Base-by-base conservation (phyloP, 371 early-diverging fungal genomes). In the Mortierella sp. region DNA sequence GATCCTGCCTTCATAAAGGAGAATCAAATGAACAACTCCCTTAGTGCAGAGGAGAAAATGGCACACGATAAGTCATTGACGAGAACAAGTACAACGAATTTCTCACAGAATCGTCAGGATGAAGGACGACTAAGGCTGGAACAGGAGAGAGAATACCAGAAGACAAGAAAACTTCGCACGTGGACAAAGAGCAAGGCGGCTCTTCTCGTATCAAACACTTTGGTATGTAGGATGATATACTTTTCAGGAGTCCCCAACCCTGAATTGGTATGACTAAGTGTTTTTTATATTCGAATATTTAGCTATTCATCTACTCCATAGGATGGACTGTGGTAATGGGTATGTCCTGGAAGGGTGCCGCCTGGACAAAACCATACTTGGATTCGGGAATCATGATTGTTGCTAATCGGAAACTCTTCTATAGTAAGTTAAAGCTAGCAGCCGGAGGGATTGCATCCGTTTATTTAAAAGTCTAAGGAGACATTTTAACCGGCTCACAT, bases 101-200 rank as follows among this genome's bases (percentile, higher is more conserved):
- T 24, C 22, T 28, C 57, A 32, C 40, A 19, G 43, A 74, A 50
- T 28, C 63, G 80, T 24, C 80, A 79, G 57, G 74, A 79, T 7
- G 80, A 79, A 16, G 80, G 65, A 32, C 48, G 80, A 13, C 13
- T 74, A 57, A 64, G 60, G n/a, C 41, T 79, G 33, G 80, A 74
- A 22, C 70, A 74, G 15, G 72, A 74, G 11, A 55, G 74, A 32
- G 71, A 19, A 41, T 70, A 61, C 13, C 60, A 58, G 16, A 67
- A 36, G 15, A 36, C 47, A 10, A 55, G 67, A 3, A 66, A 50
- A 13, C 38, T 38, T 22, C 24, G 9, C 21, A 70, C 58, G n/a
- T 90, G 91, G 91, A 87, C 89, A 2, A 55, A 71, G 33, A 88
- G 87, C 45, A 90, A 90, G 59, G 84, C 86, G 81, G 82, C 86